Base-by-base conservation (phyloP, 192 early-diverging fungal genomes). In the Mortierella claussenii region DNA sequence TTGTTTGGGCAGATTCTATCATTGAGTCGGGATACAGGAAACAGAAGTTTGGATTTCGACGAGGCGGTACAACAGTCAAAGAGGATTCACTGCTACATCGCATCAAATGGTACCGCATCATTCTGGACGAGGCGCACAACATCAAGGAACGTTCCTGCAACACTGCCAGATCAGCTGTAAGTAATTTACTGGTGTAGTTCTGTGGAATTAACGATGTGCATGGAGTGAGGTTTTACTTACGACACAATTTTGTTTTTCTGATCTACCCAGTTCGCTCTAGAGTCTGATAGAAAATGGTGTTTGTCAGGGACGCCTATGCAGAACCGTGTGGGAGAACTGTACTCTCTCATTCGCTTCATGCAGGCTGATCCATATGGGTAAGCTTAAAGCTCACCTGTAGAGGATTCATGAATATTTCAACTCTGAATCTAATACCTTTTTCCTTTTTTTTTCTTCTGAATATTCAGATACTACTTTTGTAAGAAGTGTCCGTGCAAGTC, bases 261-360 rank as follows among this genome's bases (percentile, higher is more conserved):
- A 42, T 10, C 8, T 55, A 32, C 17, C 5, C 57, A 86, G 84
- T 98, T 96, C 74, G 86, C 83, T 18, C 81, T 98, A 18, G 58
- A 88, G 3, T 60, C 85, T 23, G 58, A 90, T 17, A 83, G 79
- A 56, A 88, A 87, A 13, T 98, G 96, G 96, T 88, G 86, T 3
- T 79, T 98, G n/a, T 90, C 90, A 4, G 96, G 96, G 7, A 98
- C 96, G 18, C 94, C 94, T 13, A 82, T 98, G 73, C 96, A 98
- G 55, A 98, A 98, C 70, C 88, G 94, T 13, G 92, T 98, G 9
- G 96, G 95, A 37, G 96, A 98, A 80, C 82, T 98, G 28, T 98
- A 94, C 71, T 93, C 93, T 7, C 85, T 96, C 26, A 94, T 98
- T 76, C 88, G 95, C 7, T 92, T 98, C 63, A 88, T 95, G 82